Evolutionary conservation across 768 basidiomycete genomes (phyloP), one percentile per base, ranked within the genome.

Genomic region (Termitomyces sp.): DNA sequence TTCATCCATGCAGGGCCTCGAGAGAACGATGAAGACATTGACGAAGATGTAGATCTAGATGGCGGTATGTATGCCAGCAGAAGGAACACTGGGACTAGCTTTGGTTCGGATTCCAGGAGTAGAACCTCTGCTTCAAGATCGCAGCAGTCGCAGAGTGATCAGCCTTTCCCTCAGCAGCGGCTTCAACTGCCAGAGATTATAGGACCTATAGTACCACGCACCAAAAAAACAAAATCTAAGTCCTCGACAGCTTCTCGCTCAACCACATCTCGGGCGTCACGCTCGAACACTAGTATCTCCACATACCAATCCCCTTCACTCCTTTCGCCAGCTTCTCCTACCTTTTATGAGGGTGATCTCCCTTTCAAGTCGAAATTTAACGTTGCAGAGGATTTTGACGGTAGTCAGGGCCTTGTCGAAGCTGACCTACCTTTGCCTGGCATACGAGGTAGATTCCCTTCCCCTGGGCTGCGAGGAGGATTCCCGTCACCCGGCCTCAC

Each of bases 71-170:
- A 87, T 66, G 63, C 78, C 6, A 73, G 76, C 40, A 72, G 69
- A 43, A 66, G 70, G 15, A 68, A 44, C 21, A 49, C 15, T 37
- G 67, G 64, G 4, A 68, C 64, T 26, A 61, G 68, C 10, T 73
- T 75, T 33, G 80, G 78, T 26, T 87, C 86, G 0, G 82, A 84
- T 56, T 84, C 83, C 4, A 80, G 78, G 37, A 86, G 84, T 3
- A 78, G 81, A 33, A 86, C 85, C 0, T 84, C 85, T 4, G 67
- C 79, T 4, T 83, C 82, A 35, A 61, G 65, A 48, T 62, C 59
- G 42, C 59, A 57, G 45, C 49, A 57, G 50, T 61, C 56, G 48
- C 56, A 62, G 37, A 53, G 44, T 28, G 59, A 58, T 43, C 50
- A 55, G 6, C 43, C 48, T 33, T 15, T 38, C 11, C 33, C 52